phyloP scores from a whole-genome alignment of 768 basidiomycete species.

The Favolaschia claudopus region DNA sequence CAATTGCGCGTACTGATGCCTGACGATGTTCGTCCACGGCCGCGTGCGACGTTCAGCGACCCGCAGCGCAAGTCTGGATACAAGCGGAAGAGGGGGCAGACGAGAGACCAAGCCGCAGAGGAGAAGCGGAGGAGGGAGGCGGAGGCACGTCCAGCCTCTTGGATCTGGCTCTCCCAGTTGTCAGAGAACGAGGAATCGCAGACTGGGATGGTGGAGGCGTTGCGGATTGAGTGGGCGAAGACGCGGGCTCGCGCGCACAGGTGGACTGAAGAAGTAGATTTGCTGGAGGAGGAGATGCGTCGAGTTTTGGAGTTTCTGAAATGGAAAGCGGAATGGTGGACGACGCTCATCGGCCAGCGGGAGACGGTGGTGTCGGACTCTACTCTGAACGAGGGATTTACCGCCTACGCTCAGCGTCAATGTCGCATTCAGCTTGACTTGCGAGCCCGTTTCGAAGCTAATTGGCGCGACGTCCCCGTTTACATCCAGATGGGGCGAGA shows the following conservation, averaged over 20 bases:
- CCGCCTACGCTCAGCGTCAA: background rate
- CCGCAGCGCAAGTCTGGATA: background rate
- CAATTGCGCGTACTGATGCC: conserved; percentile 5
- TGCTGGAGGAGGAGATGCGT: conserved; percentile 36
- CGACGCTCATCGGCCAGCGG: background rate
- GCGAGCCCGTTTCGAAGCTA: background rate
- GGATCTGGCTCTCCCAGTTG: background rate
- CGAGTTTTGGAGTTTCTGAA: conserved; percentile 24
- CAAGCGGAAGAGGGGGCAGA: background rate
- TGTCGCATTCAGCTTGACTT: background rate
- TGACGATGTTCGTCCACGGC: conserved; percentile 27
- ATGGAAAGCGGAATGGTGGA: conserved; percentile 22
- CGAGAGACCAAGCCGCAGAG: background rate
- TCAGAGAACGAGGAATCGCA: background rate
- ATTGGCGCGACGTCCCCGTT: background rate
- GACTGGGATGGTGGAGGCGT: background rate
- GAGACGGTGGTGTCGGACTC: background rate
- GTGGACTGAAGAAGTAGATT: conserved; percentile 31
- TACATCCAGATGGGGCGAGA: background rate
- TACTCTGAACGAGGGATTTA: background rate
- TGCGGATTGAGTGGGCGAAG: conserved; percentile 33
- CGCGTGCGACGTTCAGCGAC: conserved; percentile 10
- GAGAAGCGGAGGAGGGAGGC: background rate
- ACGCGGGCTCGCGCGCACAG: conserved; percentile 21
- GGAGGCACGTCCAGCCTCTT: background rate